A percentile compares a stretch with the other conserved stretches of the same genome.
Conservation (phyloP, 2,329 filamentous ascomycete species). For the Exophiala lecanii-corni region DNA sequence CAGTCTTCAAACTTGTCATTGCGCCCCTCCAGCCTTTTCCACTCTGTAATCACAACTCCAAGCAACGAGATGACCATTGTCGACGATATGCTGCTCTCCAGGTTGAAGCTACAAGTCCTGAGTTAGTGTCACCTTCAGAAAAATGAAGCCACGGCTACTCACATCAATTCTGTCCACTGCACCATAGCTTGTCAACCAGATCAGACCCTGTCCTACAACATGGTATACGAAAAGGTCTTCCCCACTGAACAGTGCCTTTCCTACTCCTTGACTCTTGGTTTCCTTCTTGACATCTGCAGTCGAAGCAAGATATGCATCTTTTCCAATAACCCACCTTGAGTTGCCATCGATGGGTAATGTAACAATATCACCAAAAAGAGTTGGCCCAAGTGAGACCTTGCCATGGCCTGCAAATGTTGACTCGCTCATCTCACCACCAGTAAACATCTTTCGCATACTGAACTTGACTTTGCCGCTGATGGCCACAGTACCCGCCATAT, state of each 20-base stretch:
- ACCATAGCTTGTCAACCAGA: constrained; percentile 19
- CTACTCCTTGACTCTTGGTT: constrained; percentile 17
- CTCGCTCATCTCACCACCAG: constrained; percentile 16
- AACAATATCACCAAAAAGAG: constrained; percentile 17
- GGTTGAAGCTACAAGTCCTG: constrained; percentile 13
- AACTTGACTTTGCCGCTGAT: constrained; percentile 19
- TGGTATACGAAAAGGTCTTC: constrained; percentile 22
- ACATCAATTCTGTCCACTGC: constrained; percentile 17
- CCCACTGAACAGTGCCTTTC: constrained; percentile 23
- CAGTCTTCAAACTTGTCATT: constrained; percentile 16
- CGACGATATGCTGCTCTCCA: constrained; percentile 20
- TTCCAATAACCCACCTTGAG: constrained; percentile 16
- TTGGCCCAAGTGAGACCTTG: constrained; percentile 15
- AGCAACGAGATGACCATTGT: constrained; percentile 9
- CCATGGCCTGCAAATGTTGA: constrained; percentile 15
- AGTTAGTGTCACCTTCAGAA: background rate
- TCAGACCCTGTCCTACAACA: constrained; percentile 14
- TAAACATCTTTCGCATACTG: constrained; percentile 22
- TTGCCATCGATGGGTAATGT: constrained; percentile 15
- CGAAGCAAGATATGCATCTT: constrained; percentile 18
- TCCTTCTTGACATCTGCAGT: constrained; percentile 16
- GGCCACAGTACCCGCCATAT: constrained; percentile 16
- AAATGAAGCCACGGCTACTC: constrained; percentile 4
- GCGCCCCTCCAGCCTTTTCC: constrained; percentile 15
- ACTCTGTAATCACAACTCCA: constrained; percentile 15